Conservation (phyloP, 169 alveolate species). For the Cryptosporidium ubiquitum region DNA sequence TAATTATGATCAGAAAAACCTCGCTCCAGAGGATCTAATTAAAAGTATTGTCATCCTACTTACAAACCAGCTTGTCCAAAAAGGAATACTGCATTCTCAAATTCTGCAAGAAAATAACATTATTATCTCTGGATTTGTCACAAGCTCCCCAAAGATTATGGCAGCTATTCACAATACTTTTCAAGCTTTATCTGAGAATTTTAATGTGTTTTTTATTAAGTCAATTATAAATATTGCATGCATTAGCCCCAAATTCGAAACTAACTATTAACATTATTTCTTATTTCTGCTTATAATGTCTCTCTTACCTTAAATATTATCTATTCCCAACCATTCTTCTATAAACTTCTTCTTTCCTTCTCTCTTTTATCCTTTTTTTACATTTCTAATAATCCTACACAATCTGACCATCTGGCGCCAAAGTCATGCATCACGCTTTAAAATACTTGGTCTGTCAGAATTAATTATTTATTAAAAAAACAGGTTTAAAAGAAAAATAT, state of each 20-base stretch:
- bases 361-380: background rate
- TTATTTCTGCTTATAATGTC: background rate
- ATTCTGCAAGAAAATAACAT: conserved; percentile 25
- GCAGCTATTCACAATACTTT: conserved; percentile 41
- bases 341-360: background rate
- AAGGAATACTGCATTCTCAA: conserved; percentile 37
- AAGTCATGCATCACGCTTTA: conserved; percentile 1
- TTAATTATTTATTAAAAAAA: background rate
- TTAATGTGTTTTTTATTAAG: conserved; percentile 33
- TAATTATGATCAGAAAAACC: background rate
- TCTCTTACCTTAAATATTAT: background rate
- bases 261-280: background rate
- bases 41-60: conserved; percentile 39
- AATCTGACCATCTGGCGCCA: conserved; percentile 4
- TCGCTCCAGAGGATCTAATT: conserved; percentile 15
- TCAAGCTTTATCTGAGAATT: background rate
- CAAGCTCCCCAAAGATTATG: conserved; percentile 57
- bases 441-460: background rate
- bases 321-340: background rate
- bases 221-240: conserved; percentile 24
- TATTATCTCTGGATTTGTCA: conserved; percentile 36
- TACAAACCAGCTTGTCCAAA: conserved; percentile 20
- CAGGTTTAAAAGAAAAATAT: background rate
- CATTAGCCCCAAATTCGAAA: background rate
- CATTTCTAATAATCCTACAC: background rate